Evolutionary conservation across 1,284 basidiomycete genomes (phyloP), one percentile per base, ranked within the genome.

Genomic region (Leccinum holopus): DNA sequence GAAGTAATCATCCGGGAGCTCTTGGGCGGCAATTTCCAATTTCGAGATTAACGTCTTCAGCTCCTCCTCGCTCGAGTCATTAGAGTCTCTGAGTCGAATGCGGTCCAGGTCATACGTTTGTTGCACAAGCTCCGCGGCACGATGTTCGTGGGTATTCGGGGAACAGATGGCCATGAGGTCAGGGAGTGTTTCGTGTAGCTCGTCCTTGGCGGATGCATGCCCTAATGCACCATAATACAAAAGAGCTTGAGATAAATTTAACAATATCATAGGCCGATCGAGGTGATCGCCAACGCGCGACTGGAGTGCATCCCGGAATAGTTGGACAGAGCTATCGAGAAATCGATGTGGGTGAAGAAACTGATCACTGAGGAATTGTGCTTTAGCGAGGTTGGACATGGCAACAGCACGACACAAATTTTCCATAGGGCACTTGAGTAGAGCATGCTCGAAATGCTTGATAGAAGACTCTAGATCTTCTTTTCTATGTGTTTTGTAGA

Each of bases 321-420:
- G 1, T 10, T 0, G 2, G 32, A 32, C 1, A 32, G 32, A 32
- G 32, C 1, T 3, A 9, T 32, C 1, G 32, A 32, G 3, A 32
- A 32, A 32, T 32, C 10, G 32, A 32, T 10, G 2, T 32, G 1
- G 0, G 32, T 9, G n/a, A 9, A 18, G 8, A 28, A 30, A 28
- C 14, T 62, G 60, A 18, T 57, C 61, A 5, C 3, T 8, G 10
- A 61, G 55, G n/a, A 61, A 60, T 25, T 54, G 30, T 18, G 30
- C 59, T n/a, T 33, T 59, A 1, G 62, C 69, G 1, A 69, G 39
- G 53, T 70, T 70, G 21, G 32, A 61, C 3, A 67, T 37, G 4
- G 47, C 62, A 1, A 35, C 55, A 2, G 57, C 33, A 33, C 30
- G 39, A 32, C 56, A 51, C 9, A 16, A 44, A 30, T 63, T 18